Evolutionary conservation across 2,329 filamentous ascomycete species (phyloP), one percentile per base, ranked within the genome.

Genomic region (Apiospora marii): DNA sequence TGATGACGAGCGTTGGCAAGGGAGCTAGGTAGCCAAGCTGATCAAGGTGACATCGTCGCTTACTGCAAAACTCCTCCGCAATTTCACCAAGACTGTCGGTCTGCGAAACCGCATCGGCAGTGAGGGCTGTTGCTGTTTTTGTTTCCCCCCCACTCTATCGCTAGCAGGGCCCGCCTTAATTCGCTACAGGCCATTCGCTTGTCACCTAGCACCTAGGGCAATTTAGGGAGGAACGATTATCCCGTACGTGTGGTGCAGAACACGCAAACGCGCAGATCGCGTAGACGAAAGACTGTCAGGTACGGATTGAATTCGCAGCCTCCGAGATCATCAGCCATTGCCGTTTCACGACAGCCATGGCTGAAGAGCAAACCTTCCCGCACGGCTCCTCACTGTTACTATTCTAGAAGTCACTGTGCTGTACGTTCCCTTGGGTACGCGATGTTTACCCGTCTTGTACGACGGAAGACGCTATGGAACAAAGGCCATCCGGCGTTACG

Each of bases 11-110:
- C 27, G 46, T 10, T 68, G 24, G 24, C 44, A 48, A 48, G 67
- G 67, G 44, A 68, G 41, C 41, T 37, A 19, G 51, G 51, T 16
- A 27, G 67, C 41, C 67, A 44, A 69, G 49, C 78, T 79, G 51
- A 74, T 12, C 67, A 44, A 69, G 49, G 78, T 79, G 48, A 74
- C 76, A 77, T 79, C 70, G 75, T 72, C 73, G 74, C 73, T 70
- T 74, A 69, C 75, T 76, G 75, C 76, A 76, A 72, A 73, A 73
- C 73, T 72, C 77, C 74, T 77, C 74, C 71, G 72, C 73, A 77
- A 76, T 76, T 75, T 79, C 74, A 70, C 72, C 67, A 72, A 49
- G 71, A 71, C 68, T 49, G 44, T 69, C 67, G 44, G 67, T 64
- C 41, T 68, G 41, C 27, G 67, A 68, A 48, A 44, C 67, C 41